phyloP scores from a whole-genome alignment of 2,329 filamentous ascomycete genomes.

The Hypoxylon rubiginosum region DNA sequence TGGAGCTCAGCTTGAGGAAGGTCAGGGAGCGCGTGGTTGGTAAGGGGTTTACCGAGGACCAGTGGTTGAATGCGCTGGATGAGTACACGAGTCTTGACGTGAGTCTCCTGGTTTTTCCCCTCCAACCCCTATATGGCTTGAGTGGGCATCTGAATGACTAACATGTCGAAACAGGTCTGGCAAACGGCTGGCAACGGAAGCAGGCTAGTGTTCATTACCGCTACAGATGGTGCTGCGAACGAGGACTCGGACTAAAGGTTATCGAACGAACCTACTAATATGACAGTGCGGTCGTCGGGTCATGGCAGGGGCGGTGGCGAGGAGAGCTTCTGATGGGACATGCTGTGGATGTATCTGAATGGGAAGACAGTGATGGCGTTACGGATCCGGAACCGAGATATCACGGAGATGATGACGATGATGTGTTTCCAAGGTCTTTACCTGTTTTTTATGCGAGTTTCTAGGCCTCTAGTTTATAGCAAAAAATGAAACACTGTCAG shows the following conservation, averaged over 20 bases:
- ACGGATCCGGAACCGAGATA: conserved; percentile 23
- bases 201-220: conserved; percentile 76
- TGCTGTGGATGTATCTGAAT: conserved; percentile 18
- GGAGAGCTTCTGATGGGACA: neutral
- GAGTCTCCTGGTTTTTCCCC: conserved; percentile 65
- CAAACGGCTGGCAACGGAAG: conserved; percentile 80
- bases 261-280: neutral
- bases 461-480: conserved; percentile 10
- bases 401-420: conserved; percentile 21
- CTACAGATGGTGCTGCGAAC: conserved; percentile 46
- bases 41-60: conserved; percentile 96
- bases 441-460: conserved; percentile 1
- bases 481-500: conserved; percentile 4
- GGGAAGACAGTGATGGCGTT: conserved; percentile 34
- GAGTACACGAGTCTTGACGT: conserved; percentile 92
- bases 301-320: neutral
- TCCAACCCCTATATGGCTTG: neutral
- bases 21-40: conserved; percentile 93
- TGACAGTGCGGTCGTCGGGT: neutral
- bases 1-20: conserved; percentile 87
- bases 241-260: conserved; percentile 42
- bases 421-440: conserved; percentile 14
- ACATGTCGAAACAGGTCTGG: conserved; percentile 72
- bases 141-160: conserved; percentile 51
- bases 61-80: conserved; percentile 87